These are phyloP conservation scores for Candolleomyces eurysporus DNA, from an alignment of 768 basidiomycete species.

Conservation along the genomic window DNA sequence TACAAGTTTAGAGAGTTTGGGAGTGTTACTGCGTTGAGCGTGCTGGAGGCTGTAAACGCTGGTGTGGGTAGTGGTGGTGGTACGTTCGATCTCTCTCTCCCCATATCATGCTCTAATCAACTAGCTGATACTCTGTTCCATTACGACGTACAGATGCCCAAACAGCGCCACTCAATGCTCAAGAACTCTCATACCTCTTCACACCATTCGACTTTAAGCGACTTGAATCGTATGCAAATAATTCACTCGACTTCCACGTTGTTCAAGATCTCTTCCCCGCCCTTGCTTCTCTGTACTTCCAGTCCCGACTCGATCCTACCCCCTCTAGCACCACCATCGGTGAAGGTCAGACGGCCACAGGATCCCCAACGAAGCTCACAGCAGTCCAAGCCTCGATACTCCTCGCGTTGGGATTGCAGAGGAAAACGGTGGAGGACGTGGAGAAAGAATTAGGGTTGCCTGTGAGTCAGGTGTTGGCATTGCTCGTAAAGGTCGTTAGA, in stretches of 20 bases:
- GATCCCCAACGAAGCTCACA: conserved; percentile 55
- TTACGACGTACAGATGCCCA: neutral
- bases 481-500: conserved; percentile 88
- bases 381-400: conserved; percentile 92
- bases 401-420: conserved; percentile 84
- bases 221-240: conserved; percentile 92
- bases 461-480: conserved; percentile 82
- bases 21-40: conserved; percentile 79
- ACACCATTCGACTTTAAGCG: conserved; percentile 96
- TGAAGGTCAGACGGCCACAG: too few species aligned
- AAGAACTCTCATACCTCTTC: conserved; percentile 55
- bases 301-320: conserved; percentile 52
- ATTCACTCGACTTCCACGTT: conserved; percentile 95
- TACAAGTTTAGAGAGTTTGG: conserved; percentile 95
- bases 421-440: conserved; percentile 85
- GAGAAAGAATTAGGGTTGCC: conserved; percentile 84
- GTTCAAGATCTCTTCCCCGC: conserved; percentile 88
- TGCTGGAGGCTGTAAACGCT: conserved; percentile 80
- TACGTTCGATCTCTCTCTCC: conserved; percentile 14
- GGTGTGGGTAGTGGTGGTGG: conserved; percentile 32
- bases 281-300: conserved; percentile 82
- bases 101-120: conserved; percentile 38
- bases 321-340: neutral
- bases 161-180: conserved; percentile 14
- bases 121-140: conserved; percentile 26